Conservation (phyloP, 164 flowering plant species). For the Akebia trifoliata region DNA sequence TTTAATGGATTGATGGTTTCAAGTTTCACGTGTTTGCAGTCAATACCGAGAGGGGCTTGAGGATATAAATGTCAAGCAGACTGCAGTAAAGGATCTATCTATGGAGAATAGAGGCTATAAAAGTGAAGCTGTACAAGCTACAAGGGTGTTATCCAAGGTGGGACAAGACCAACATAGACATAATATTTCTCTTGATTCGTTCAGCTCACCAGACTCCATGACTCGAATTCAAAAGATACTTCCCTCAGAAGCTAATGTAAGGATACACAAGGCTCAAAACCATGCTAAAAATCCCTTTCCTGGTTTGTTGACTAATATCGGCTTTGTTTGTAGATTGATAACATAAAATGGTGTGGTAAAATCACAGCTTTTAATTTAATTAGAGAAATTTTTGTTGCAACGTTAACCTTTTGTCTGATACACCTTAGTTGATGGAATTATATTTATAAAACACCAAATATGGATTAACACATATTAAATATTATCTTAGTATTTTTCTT, state of each 20-base stretch:
- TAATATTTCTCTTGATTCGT: conserved; percentile 13
- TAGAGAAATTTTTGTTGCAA: no score
- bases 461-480: no score
- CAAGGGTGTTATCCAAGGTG: conserved; percentile 8
- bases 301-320: conserved; percentile 1
- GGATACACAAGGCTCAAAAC: conserved; percentile 11
- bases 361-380: no score
- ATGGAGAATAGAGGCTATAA: conserved; percentile 8
- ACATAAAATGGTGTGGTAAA: no score
- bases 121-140: conserved; percentile 13
- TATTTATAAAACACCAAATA: no score
- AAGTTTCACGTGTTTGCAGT: conserved; percentile 34
- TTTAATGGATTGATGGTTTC: conserved; percentile 1
- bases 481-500: no score
- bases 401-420: no score
- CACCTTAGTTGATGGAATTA: no score
- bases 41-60: conserved; percentile 22
- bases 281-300: no score
- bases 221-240: conserved; percentile 45
- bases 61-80: conserved; percentile 18
- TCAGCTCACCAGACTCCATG: conserved; percentile 9
- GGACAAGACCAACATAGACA: conserved; percentile 15
- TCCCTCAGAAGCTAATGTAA: conserved; percentile 43
- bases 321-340: no score
- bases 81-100: conserved; percentile 19